A percentile compares a stretch with the other conserved stretches of the same genome.
These are phyloP conservation scores for Sclerotinia subarctica DNA, from an alignment of 2,329 filamentous ascomycete genomes.

Conservation along the genomic window DNA sequence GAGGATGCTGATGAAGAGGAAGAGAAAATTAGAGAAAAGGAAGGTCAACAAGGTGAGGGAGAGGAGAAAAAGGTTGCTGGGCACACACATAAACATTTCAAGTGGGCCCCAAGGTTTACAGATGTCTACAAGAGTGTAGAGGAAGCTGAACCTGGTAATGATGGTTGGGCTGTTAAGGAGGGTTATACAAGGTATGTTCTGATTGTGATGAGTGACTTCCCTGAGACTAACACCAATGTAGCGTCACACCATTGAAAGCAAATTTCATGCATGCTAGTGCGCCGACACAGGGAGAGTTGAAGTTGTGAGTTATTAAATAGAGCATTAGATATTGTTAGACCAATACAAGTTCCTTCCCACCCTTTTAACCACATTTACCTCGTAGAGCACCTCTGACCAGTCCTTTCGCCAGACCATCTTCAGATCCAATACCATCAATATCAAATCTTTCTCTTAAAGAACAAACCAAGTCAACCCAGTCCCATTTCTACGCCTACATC, in stretches of 20 bases:
- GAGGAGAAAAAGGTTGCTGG: constrained; percentile 40
- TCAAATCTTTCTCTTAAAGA: constrained; percentile 28
- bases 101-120: constrained; percentile 84
- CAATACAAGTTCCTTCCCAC: constrained; percentile 31
- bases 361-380: not conserved
- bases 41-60: constrained; percentile 40
- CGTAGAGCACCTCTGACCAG: constrained; percentile 20
- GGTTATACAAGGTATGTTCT: constrained; percentile 72
- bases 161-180: constrained; percentile 89
- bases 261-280: constrained; percentile 81
- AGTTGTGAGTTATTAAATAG: constrained; percentile 63
- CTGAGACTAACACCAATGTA: constrained; percentile 41
- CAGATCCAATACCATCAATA: constrained; percentile 24
- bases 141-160: constrained; percentile 73
- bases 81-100: constrained; percentile 83
- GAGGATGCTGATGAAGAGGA: constrained; percentile 66
- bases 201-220: constrained; percentile 18
- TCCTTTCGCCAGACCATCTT: constrained; percentile 21
- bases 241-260: constrained; percentile 84
- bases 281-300: constrained; percentile 67
- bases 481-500: constrained; percentile 65
- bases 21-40: constrained; percentile 65
- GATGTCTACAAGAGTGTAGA: constrained; percentile 89
- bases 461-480: constrained; percentile 27
- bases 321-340: constrained; percentile 38